Conservation (phyloP, 2,329 filamentous ascomycete genomes). For the Penicillium hordei region DNA sequence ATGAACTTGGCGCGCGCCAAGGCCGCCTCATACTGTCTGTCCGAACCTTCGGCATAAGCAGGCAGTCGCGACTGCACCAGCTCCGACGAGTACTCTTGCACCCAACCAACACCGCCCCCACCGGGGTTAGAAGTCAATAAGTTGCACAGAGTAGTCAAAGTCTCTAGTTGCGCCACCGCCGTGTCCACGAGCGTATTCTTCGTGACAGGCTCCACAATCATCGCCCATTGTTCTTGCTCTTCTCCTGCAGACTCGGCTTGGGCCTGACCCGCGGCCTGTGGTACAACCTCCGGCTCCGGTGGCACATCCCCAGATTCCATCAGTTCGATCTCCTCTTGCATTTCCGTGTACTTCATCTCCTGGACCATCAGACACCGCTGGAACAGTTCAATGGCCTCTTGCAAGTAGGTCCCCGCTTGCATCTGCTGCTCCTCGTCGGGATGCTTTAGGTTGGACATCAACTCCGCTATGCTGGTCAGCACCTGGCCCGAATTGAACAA, state of each 20-base stretch:
- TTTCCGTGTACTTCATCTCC: conserved; percentile 50
- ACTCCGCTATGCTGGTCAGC: conserved; percentile 65
- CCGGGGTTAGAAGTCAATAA: conserved; percentile 46
- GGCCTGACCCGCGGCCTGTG: conserved; percentile 11
- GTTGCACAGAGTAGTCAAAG: conserved; percentile 53
- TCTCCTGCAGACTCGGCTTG: conserved; percentile 18
- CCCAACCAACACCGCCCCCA: conserved; percentile 52
- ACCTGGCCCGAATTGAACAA: conserved; percentile 73
- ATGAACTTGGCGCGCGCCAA: conserved; percentile 59
- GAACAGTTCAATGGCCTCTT: conserved; percentile 63
- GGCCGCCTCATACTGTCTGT: conserved; percentile 52
- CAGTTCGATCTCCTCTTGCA: conserved; percentile 44
- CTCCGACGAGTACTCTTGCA: conserved; percentile 56
- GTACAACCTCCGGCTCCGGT: conserved; percentile 8
- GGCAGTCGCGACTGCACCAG: conserved; percentile 56
- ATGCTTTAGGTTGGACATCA: conserved; percentile 54
- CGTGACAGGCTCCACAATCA: conserved; percentile 66
- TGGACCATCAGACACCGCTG: conserved; percentile 57
- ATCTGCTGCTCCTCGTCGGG: conserved; percentile 42
- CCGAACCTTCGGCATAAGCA: conserved; percentile 49
- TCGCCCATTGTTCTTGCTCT: conserved; percentile 62
- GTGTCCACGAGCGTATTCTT: conserved; percentile 67
- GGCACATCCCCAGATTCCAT: conserved; percentile 33
- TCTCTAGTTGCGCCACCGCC: conserved; percentile 62
- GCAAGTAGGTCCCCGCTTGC: conserved; percentile 54